These are phyloP conservation scores for Poronia punctata DNA, from an alignment of 495 filamentous ascomycete species.

Conservation along the genomic window DNA sequence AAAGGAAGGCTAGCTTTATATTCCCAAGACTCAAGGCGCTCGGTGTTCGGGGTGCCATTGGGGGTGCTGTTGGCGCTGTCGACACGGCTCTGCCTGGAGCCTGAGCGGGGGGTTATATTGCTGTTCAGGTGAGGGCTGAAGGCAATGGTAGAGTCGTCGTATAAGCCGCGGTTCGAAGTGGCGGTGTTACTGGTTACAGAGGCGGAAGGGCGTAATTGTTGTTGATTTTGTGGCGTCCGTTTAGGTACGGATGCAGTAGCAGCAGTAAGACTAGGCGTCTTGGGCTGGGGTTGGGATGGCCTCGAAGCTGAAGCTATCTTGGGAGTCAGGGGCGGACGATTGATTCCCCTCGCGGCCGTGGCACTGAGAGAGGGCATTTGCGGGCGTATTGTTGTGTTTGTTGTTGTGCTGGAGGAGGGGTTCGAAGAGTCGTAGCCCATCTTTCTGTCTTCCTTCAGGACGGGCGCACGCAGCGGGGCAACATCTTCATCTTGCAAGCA, in stretches of 20 bases:
- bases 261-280: constrained; percentile 26
- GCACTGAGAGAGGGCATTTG: constrained; percentile 34
- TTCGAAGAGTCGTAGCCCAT: constrained; percentile 20
- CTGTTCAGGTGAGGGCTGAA: constrained; percentile 49
- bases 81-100: constrained; percentile 56
- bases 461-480: constrained; percentile 18
- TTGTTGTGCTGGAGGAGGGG: constrained; percentile 19
- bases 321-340: constrained; percentile 38
- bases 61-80: constrained; percentile 59
- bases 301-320: constrained; percentile 30
- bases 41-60: constrained; percentile 43
- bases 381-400: no score
- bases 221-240: constrained; percentile 16
- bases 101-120: constrained; percentile 69
- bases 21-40: constrained; percentile 37
- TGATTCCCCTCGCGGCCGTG: constrained; percentile 28
- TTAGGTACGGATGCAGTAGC: constrained; percentile 24
- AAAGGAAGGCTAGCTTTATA: constrained; percentile 28
- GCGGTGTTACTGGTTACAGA: constrained; percentile 14
- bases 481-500: constrained; percentile 40
- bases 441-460: constrained; percentile 28
- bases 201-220: constrained; percentile 1
- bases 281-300: constrained; percentile 18
- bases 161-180: constrained; percentile 5
- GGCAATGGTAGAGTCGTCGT: constrained; percentile 40